Conservation (phyloP, 768 basidiomycete genomes). For the Glaciozyma antarctica region DNA sequence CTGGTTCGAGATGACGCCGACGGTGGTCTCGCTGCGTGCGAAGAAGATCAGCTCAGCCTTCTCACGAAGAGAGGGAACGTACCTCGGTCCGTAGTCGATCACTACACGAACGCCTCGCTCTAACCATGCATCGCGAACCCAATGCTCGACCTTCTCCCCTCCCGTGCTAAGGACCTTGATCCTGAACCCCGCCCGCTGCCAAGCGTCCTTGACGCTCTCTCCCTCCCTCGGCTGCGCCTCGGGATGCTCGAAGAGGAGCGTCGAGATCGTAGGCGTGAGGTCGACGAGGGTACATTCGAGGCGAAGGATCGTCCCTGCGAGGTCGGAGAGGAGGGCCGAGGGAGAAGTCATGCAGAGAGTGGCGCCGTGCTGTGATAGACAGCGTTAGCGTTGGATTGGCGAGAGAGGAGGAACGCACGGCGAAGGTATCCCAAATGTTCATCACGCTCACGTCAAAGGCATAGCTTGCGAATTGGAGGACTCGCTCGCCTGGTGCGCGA, state of each 20-base stretch:
- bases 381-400: background rate
- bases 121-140: constrained; percentile 23
- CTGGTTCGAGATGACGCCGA: constrained; percentile 30
- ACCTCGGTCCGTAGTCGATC: constrained; percentile 31
- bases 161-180: constrained; percentile 29
- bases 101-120: constrained; percentile 26
- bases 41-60: too few species aligned
- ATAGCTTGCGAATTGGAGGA: constrained; percentile 27
- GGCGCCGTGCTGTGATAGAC: constrained; percentile 16
- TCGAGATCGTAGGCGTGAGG: constrained; percentile 24
- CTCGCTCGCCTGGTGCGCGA: constrained; percentile 22
- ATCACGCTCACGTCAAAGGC: constrained; percentile 29
- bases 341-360: constrained; percentile 25
- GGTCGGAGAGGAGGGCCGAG: constrained; percentile 27
- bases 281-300: constrained; percentile 29
- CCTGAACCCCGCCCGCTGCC: constrained; percentile 19
- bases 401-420: constrained; percentile 5
- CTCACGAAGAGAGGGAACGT: too few species aligned
- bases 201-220: constrained; percentile 11
- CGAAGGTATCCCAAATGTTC: constrained; percentile 29
- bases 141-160: constrained; percentile 27
- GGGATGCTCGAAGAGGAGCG: constrained; percentile 25
- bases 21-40: constrained; percentile 28
- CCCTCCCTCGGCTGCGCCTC: constrained; percentile 20
- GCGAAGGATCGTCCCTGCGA: constrained; percentile 18